phyloP scores from a whole-genome alignment of 495 filamentous ascomycete genomes.

The Letharia lupina region DNA sequence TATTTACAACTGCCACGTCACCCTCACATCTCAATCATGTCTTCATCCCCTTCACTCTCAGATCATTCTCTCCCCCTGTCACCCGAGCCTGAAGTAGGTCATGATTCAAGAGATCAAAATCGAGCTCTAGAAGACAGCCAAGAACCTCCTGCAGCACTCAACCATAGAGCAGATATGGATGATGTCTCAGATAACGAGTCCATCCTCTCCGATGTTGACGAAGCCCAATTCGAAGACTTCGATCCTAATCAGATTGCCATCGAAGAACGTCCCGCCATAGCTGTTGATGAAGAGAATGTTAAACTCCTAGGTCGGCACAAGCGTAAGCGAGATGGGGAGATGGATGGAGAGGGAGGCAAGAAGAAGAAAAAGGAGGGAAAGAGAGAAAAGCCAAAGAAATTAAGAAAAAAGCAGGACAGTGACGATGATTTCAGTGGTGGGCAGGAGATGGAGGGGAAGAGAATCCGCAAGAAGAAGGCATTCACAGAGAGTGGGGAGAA shows the following conservation, averaged over 20 bases:
- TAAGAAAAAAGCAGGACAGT: conserved; percentile 47
- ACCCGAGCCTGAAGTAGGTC: conserved; percentile 35
- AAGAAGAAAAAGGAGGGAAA: conserved; percentile 70
- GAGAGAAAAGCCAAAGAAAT: conserved; percentile 64
- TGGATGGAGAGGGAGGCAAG: conserved; percentile 42
- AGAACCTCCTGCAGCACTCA: conserved; percentile 32
- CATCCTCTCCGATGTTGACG: conserved; percentile 90
- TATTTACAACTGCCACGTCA: not conserved
- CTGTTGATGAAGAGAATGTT: conserved; percentile 82
- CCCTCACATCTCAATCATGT: not conserved
- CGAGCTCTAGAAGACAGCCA: conserved; percentile 39
- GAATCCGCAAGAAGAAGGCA: conserved; percentile 37
- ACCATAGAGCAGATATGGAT: conserved; percentile 29
- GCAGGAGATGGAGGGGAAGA: conserved; percentile 48
- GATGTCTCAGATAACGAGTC: conserved; percentile 68
- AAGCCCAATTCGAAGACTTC: conserved; percentile 87
- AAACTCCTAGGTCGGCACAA: conserved; percentile 67
- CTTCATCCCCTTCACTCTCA: conserved; percentile 17
- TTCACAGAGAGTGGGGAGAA: conserved; percentile 33
- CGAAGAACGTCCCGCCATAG: conserved; percentile 65
- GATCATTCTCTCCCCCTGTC: conserved; percentile 26
- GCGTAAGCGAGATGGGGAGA: conserved; percentile 65
- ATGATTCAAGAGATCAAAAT: conserved; percentile 36
- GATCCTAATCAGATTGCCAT: conserved; percentile 68
- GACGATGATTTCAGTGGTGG: conserved; percentile 49